These are phyloP conservation scores for Heterobasidion irregulare DNA, from an alignment of 1,284 basidiomycete genomes.

Conservation along the genomic window DNA sequence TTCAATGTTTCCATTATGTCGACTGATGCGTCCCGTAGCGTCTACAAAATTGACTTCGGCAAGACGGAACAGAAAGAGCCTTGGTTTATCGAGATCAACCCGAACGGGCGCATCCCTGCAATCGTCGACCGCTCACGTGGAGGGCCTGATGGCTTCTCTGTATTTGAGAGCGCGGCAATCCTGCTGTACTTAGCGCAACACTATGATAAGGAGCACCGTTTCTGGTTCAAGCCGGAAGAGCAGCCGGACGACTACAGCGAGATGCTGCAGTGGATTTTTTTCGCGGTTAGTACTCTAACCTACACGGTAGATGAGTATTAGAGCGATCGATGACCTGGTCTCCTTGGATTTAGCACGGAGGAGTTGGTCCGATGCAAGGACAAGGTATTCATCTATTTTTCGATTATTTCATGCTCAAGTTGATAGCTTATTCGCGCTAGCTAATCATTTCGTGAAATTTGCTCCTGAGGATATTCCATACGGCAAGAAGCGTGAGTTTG, in stretches of 20 bases:
- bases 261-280: constrained; percentile 79
- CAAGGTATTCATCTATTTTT: constrained; percentile 30
- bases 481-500: constrained; percentile 43
- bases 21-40: constrained; percentile 21
- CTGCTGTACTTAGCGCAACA: constrained; percentile 43
- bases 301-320: too few relatives aligned
- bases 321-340: too few relatives aligned
- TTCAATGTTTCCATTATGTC: not conserved
- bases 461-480: constrained; percentile 63
- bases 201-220: constrained; percentile 39
- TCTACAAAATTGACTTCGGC: constrained; percentile 23
- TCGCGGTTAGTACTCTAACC: constrained; percentile 35
- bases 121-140: constrained; percentile 30
- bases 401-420: not conserved
- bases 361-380: constrained; percentile 72
- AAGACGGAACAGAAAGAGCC: constrained; percentile 44
- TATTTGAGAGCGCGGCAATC: constrained; percentile 51
- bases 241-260: constrained; percentile 37
- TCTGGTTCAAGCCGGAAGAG: constrained; percentile 33
- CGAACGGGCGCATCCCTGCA: constrained; percentile 53
- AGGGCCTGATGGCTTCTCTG: constrained; percentile 26
- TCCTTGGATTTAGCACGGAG: constrained; percentile 41
- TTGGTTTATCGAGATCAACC: constrained; percentile 43
- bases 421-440: constrained; percentile 14
- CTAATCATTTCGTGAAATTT: constrained; percentile 47